Base-by-base conservation (phyloP, 495 filamentous ascomycete species). In the Peziza echinospora region DNA sequence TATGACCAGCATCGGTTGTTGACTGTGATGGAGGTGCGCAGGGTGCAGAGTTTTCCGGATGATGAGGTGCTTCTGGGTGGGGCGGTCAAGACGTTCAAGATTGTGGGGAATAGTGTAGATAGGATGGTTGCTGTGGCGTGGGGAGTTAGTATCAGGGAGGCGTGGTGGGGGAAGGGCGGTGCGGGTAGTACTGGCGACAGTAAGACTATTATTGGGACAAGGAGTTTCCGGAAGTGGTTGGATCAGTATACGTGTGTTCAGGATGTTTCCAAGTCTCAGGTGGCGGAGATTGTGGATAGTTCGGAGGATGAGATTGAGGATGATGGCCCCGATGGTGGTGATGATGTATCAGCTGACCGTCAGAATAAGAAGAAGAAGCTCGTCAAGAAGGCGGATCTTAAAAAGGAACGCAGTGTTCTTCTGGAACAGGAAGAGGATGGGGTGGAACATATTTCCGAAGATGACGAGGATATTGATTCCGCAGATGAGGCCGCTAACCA, bases 31-130 rank as follows among this genome's bases (percentile, higher is more conserved):
- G 81, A 86, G 61, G 67, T 63, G 1, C 59, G 76, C 0, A 61
- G 78, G 6, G 77, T 71, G 0, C 81, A 86, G 61, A 71, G 76
- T 0, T 75, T 74, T 43, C 73, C 63, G 0, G 78, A 84, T 48
- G 44, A 77, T 13, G 80, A 84, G 34, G 68, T 84, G 0, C 49
- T 86, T 1, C 49, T 84, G 9, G 81, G 78, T 0, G 46, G 43
- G 5, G 51, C 65, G 1, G 26, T 45, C 0, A 59, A 72, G 10
- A 71, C 76, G 51, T 75, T 70, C 62, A 71, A 67, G 47, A 68
- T 80, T 28, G 63, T 82, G 11, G 81, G 80, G 0, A 85, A 86
- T 55, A 75, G 71, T 43, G 81, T 85, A 2, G 69, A 74, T n/a
- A 68, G 78, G 21, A 64, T 65, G 5, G 70, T 80, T 16, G 66